Conservation (phyloP, 805 yeast species). For the Dipodascus albidus region DNA sequence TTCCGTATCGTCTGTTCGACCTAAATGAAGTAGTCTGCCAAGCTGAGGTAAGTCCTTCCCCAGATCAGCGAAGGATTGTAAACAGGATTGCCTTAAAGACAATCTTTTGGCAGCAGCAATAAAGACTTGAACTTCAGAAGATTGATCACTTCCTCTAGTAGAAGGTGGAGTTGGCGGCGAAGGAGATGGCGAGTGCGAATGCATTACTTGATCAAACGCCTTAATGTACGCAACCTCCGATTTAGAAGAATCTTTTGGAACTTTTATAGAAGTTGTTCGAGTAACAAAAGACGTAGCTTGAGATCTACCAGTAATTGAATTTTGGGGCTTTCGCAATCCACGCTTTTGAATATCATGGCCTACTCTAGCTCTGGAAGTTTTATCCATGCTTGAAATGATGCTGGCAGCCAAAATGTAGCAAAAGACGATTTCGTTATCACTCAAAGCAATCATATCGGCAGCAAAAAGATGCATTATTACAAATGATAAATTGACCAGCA, state of each 20-base stretch:
- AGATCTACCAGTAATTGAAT: not conserved
- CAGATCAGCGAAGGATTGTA: not conserved
- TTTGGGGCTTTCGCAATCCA: not conserved
- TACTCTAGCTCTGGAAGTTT: not conserved
- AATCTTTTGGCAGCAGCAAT: not conserved
- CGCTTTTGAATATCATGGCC: constrained; percentile 2
- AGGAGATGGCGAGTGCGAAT: no score
- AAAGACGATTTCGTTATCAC: constrained; percentile 1
- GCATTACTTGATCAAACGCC: not conserved
- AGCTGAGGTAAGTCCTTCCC: not conserved
- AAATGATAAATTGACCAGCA: not conserved
- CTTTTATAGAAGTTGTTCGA: not conserved
- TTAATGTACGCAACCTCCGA: not conserved
- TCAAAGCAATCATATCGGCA: not conserved
- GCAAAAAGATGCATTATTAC: not conserved
- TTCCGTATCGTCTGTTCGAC: not conserved
- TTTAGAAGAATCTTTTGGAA: not conserved
- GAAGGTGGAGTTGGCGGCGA: not conserved
- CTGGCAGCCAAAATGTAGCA: not conserved
- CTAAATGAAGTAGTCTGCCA: not conserved
- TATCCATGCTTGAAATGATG: not conserved
- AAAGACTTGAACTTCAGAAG: not conserved
- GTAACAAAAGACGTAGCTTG: not conserved
- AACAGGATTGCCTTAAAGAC: not conserved
- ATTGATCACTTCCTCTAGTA: not conserved